Base-by-base conservation (phyloP, 805 yeast genomes). In the Yamadazyma takamatsuzukensis region DNA sequence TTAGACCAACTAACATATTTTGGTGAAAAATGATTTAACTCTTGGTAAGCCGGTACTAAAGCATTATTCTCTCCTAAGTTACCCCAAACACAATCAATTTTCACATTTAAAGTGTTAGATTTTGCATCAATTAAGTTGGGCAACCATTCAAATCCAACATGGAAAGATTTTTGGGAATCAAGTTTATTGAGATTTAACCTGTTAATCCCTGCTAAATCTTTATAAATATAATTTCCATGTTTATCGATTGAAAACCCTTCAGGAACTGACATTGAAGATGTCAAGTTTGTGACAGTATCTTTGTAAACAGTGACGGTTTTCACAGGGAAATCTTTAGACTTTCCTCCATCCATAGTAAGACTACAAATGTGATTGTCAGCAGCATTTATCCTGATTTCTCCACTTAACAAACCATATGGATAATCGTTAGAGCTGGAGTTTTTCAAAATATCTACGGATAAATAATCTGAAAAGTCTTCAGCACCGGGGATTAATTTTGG, bases 81-180 rank as follows among this genome's bases (percentile, higher is more conserved):
- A 6, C 86, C 83, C 89, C 90, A 88, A 48, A 64, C 76, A 51
- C 96, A 88, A 15, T 73, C 65, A 6, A 87, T 69, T 6, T 62
- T 54, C 1, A 87, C 69, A 6, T 78, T 80, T 30, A 86, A 55
- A 22, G 36, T 61, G 52, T 46, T 62, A 3, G 27, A 12, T 15
- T 56, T 61, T 5, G 36, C 23, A 26, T 67, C 77, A 18, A 68
- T 67, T 10, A 71, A 59, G 33, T 69, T 70, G 4, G 94, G 94
- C 21, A 82, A 62, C 95, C 95, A 86, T 49, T 83, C 83, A 30
- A 86, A 45, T 2, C 80, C 83, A 27, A 86, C 39, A 42, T 72
- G 83, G 48, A 75, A 81, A 1, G 64, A 47, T 30, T 67, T 65
- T 4, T 71, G 62, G 79, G 86, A 80, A 44, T 71, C 67, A 17